A percentile compares a stretch with the other conserved stretches of the same genome.
phyloP scores from a whole-genome alignment of 257 asterid species.

The Capsicum chinense region DNA sequence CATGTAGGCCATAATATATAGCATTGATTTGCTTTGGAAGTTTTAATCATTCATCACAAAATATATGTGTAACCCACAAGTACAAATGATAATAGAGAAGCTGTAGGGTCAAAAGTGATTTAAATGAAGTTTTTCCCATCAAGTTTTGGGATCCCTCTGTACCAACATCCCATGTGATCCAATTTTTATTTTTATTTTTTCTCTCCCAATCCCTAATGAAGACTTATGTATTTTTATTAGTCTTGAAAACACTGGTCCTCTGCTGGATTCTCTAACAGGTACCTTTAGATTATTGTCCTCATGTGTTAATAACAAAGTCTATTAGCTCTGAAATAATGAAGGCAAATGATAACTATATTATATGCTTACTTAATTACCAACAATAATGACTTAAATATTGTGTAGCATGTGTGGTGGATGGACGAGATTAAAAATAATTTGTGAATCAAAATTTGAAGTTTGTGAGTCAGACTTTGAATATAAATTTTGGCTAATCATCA shows the following conservation, averaged over 20 bases:
- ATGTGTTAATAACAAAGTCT: not conserved
- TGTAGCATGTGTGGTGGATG: not conserved
- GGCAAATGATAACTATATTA: not conserved
- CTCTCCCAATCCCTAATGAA: slow-evolving; percentile 18
- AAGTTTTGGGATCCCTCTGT: slow-evolving; percentile 36
- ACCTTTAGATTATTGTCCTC: slow-evolving; percentile 17
- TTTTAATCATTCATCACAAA: slow-evolving; percentile 30
- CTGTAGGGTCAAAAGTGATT: slow-evolving; percentile 37
- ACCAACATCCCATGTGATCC: slow-evolving; percentile 53
- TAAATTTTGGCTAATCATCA: too few relatives aligned
- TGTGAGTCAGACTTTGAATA: too few relatives aligned
- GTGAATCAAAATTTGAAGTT: too few relatives aligned
- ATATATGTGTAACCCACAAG: slow-evolving; percentile 33
- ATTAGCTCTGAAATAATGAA: not conserved
- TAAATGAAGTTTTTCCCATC: slow-evolving; percentile 43
- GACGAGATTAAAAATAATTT: not conserved
- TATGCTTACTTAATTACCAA: not conserved
- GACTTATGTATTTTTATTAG: not conserved
- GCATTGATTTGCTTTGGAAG: slow-evolving; percentile 26
- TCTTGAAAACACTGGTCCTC: slow-evolving; percentile 24
- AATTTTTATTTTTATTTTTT: not conserved
- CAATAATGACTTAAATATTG: not conserved
- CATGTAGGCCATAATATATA: slow-evolving; percentile 49
- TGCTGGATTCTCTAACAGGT: slow-evolving; percentile 18
- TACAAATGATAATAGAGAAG: slow-evolving; percentile 22